Evolutionary conservation across 129 eudicot species (phyloP), one percentile per base, ranked within the genome.

Genomic region (Gnaphalium uliginosum): DNA sequence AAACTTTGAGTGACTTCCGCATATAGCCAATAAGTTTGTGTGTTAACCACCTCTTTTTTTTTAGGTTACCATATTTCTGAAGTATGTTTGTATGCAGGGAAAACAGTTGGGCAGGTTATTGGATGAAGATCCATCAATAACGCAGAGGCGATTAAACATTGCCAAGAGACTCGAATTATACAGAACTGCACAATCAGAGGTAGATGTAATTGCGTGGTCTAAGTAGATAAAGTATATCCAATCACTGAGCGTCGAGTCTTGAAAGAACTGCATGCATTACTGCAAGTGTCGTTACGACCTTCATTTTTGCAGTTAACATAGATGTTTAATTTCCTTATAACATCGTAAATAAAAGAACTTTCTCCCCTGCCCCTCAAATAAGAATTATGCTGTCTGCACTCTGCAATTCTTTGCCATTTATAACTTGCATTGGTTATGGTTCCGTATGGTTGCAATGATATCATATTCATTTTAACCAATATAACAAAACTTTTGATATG

Each of bases 61-160:
- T 60, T 60, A n/a, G 10, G 19, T 26, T 26, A 61, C 33, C 14
- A 9, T 24, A 5, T 61, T 29, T 14, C 5, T 37, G 6, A 61
- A 27, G 2, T 61, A 2, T 60, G 8, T 61, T 59, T 61, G 19
- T 14, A 26, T 62, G 67, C 67, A 62, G 67, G 48, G 25, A 18
- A 19, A 18, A 7, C 70, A 32, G 18, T 18, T 65, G 22, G 70
- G 70, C 24, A 32, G 13, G n/a, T 30, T 65, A 33, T n/a, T 65
- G 70, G 70, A 65, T 65, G 70, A 65, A 65, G 70, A 65, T 35
- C 70, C 70, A 65, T 30, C 70, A 65, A 32, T 65, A n/a, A 65
- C 15, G 50, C 25, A 65, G 5, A 65, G 48, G 50, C 13, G 70
- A 30, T 10, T 8, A 65, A 66, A 32, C 50, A 18, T 66, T 8